Evolutionary conservation across 2,329 filamentous ascomycete genomes (phyloP).

Genomic region (Aschersonia sp.): DNA sequence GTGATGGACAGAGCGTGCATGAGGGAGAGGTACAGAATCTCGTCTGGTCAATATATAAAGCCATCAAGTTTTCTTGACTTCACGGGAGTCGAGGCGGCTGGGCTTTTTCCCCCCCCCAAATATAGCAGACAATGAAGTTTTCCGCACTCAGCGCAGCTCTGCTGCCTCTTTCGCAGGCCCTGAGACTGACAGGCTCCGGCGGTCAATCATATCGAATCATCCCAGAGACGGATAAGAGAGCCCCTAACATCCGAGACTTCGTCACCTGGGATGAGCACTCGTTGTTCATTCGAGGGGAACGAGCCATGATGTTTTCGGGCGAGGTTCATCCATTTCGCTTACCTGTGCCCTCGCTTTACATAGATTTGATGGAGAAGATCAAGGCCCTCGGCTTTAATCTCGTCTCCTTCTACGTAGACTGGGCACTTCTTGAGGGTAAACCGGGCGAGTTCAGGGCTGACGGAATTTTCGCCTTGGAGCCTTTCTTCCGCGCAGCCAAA

Average conservation of each 20-base stretch:
- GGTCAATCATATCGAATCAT: constrained; percentile 10
- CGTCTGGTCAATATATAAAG: too few relatives aligned
- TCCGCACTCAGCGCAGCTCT: constrained; percentile 1
- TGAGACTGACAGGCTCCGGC: constrained; percentile 4
- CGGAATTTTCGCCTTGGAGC: constrained; percentile 57
- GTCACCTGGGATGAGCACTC: constrained; percentile 63
- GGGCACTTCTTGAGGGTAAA: constrained; percentile 64
- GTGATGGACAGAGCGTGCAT: too few relatives aligned
- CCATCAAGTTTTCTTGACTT: too few relatives aligned
- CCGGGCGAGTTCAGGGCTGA: constrained; percentile 54
- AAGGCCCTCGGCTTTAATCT: constrained; percentile 68
- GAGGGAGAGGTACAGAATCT: too few relatives aligned
- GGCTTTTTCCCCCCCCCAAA: neutral
- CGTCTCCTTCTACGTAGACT: constrained; percentile 68
- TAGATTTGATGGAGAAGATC: constrained; percentile 71
- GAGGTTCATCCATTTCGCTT: constrained; percentile 56
- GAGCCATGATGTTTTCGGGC: constrained; percentile 57
- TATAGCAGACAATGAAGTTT: constrained; percentile 9
- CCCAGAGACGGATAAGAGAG: constrained; percentile 9
- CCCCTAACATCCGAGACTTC: constrained; percentile 15
- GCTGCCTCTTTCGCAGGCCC: constrained; percentile 1
- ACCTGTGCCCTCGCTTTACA: constrained; percentile 33
- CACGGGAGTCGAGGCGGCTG: constrained; percentile 10
- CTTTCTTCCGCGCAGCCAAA: constrained; percentile 62
- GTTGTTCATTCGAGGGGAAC: constrained; percentile 53